These are phyloP conservation scores for Trichothecium roseum DNA, from an alignment of 2,329 filamentous ascomycete species.

Conservation along the genomic window DNA sequence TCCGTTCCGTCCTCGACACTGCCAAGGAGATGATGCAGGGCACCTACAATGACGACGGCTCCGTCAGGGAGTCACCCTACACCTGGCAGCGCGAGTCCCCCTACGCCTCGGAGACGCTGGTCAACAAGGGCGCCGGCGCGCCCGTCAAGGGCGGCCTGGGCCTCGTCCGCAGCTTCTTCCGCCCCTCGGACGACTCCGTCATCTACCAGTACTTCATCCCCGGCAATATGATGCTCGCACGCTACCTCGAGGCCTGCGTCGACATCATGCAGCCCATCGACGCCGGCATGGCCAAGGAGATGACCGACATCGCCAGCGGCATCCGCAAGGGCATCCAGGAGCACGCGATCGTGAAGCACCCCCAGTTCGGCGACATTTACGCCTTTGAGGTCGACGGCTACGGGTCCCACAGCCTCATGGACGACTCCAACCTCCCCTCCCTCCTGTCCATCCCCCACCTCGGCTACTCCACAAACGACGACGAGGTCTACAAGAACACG, in stretches of 20 bases:
- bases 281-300: slow-evolving; percentile 42
- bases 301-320: slow-evolving; percentile 42
- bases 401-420: slow-evolving; percentile 49
- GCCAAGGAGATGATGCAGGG: slow-evolving; percentile 61
- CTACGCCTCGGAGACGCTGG: slow-evolving; percentile 70
- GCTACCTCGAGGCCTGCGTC: slow-evolving; percentile 44
- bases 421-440: slow-evolving; percentile 54
- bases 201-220: slow-evolving; percentile 83
- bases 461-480: slow-evolving; percentile 48
- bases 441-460: slow-evolving; percentile 51
- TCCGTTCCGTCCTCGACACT: slow-evolving; percentile 58
- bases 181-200: slow-evolving; percentile 81
- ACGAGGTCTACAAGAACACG: slow-evolving; percentile 58
- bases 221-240: slow-evolving; percentile 74
- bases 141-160: slow-evolving; percentile 72
- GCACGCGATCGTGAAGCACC: slow-evolving; percentile 54
- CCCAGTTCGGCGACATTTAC: slow-evolving; percentile 53
- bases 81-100: slow-evolving; percentile 67
- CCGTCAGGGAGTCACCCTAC: slow-evolving; percentile 52
- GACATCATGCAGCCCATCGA: slow-evolving; percentile 33
- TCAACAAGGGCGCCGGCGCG: slow-evolving; percentile 66
- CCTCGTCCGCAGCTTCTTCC: slow-evolving; percentile 76
- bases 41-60: slow-evolving; percentile 56
- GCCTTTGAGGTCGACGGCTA: slow-evolving; percentile 63
- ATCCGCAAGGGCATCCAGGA: slow-evolving; percentile 59